A percentile compares a stretch with the other conserved stretches of the same genome.
Evolutionary conservation across 352 stramenopile species (phyloP).

Genomic region (Pythium chondricola): DNA sequence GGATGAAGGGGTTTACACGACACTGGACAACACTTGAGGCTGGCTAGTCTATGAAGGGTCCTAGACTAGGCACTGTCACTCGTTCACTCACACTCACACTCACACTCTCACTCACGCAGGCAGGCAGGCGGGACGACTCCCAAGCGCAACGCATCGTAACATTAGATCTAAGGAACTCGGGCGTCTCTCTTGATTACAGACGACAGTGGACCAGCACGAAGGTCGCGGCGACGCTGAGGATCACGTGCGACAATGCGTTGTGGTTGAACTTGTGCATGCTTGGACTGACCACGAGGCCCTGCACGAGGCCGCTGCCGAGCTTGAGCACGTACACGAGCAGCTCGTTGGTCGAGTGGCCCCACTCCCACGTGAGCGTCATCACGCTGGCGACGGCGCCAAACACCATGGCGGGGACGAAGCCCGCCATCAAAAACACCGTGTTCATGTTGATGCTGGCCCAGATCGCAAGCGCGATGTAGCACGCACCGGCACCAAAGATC

Average conservation of each 20-base stretch:
- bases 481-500: conserved; percentile 52
- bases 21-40: no score
- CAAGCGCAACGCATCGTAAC: no score
- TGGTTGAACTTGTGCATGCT: conserved; percentile 86
- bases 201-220: conserved; percentile 82
- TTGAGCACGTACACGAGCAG: conserved; percentile 80
- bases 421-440: conserved; percentile 72
- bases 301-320: conserved; percentile 67
- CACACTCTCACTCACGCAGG: no score
- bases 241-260: conserved; percentile 83
- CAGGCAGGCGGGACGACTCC: no score
- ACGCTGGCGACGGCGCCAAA: conserved; percentile 69
- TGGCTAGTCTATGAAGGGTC: no score
- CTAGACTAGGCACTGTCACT: no score
- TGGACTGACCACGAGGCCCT: conserved; percentile 74
- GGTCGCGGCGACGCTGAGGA: conserved; percentile 75
- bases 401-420: conserved; percentile 76
- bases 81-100: no score
- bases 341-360: conserved; percentile 74
- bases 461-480: conserved; percentile 66
- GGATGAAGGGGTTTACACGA: no score
- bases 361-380: conserved; percentile 78
- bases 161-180: no score
- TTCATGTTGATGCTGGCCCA: conserved; percentile 84
- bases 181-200: conserved; percentile 29